A percentile compares a stretch with the other conserved stretches of the same genome.
Evolutionary conservation across 805 yeast species (phyloP).

Genomic region (Yarrowia bubula): DNA sequence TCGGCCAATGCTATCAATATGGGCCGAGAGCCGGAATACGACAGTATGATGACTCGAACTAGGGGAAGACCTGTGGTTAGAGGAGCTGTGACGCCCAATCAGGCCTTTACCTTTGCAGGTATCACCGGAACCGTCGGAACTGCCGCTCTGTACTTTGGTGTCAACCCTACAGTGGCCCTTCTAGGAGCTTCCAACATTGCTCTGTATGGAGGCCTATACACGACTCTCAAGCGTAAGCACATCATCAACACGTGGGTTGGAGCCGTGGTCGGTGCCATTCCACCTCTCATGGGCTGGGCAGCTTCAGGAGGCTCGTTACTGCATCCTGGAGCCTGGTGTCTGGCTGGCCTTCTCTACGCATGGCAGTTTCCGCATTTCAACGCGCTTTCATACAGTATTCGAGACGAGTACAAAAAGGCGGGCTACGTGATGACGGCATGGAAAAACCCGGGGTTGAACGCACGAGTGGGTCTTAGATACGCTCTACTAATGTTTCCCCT

Average conservation of each 20-base stretch:
- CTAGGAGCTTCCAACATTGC: constrained; percentile 80
- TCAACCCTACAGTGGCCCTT: constrained; percentile 77
- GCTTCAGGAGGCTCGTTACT: constrained; percentile 56
- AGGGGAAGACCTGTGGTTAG: constrained; percentile 85
- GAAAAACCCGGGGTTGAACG: constrained; percentile 86
- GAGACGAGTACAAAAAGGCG: constrained; percentile 83
- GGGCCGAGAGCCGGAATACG: constrained; percentile 94
- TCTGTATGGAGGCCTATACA: constrained; percentile 85
- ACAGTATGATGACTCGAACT: constrained; percentile 83
- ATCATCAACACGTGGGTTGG: constrained; percentile 98
- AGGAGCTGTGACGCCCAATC: constrained; percentile 68
- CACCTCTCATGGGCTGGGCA: constrained; percentile 99
- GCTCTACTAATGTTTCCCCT: constrained; percentile 92
- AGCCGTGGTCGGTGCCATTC: constrained; percentile 97
- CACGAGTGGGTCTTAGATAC: constrained; percentile 88
- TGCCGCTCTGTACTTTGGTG: constrained; percentile 67
- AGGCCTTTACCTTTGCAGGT: constrained; percentile 81
- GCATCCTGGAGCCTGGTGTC: constrained; percentile 93
- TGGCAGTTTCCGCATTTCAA: constrained; percentile 99
- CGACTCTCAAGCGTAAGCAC: constrained; percentile 80
- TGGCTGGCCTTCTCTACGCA: constrained; percentile 85
- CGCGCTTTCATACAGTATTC: constrained; percentile 81
- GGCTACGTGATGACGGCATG: constrained; percentile 98
- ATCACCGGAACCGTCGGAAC: constrained; percentile 70
- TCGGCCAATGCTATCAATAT: constrained; percentile 96